Base-by-base conservation (phyloP, 2,329 filamentous ascomycete species). In the Exophiala sp. region DNA sequence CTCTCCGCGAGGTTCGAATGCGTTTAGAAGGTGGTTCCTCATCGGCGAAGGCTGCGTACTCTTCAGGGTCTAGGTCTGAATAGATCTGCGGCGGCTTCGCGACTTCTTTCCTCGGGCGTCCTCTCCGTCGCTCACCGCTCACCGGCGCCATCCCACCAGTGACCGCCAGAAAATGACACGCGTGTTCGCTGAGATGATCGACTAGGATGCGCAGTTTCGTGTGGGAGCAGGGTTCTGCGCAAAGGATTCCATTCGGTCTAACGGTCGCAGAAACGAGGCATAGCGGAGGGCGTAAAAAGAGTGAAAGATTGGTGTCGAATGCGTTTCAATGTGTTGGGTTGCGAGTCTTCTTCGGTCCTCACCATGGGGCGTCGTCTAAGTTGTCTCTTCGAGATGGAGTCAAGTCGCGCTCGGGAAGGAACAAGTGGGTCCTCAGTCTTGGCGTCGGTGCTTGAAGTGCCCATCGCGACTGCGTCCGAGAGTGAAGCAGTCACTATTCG, bases 11-110 rank as follows among this genome's bases (percentile, higher is more conserved):
- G 73, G 96, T 96, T 71, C 84, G 81, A 62, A 85, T 80, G 67
- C 82, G 83, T 72, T 90, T 91, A 1, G 78, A 78, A 10, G 86
- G 84, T 21, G 85, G 85, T 62, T 87, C 85, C 44, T 78, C 59
- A 35, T 60, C 60, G 6, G 54, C 50, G 24, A 59, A 56, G 33
- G 52, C 55, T 16, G 56, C 59, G 39, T 62, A 59, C 16, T 71
- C 71, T 42, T 63, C 66, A 46, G 63, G 43, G 39, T 63, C 62
- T 40, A 61, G 62, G 24, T 69, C 65, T 10, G 64, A 63, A 48
- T 57, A 57, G 7, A 55, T 49, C 48, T 51, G 65, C 39, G 65
- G 62, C 12, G 63, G 57, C 57, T 69, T 72, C 39, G 68, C 54
- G 18, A 66, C 59, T 18, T 68, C 60, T 58, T 68, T 71, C n/a